phyloP scores from a whole-genome alignment of 208 protist genomes.

The Trypanosoma vivax region DNA sequence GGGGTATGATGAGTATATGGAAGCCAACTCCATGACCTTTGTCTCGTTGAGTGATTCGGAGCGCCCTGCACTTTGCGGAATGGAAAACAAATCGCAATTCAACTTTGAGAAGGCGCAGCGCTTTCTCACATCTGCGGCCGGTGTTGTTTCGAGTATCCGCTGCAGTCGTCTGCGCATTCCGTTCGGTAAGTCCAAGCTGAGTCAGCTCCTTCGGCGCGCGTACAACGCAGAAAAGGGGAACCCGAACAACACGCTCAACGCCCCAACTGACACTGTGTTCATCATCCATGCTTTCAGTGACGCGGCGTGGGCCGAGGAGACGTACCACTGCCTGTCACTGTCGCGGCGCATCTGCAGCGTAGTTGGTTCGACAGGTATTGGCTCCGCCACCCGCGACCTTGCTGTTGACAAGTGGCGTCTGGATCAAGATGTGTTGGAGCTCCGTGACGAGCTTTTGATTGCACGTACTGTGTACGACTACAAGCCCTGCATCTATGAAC shows the following conservation, averaged over 20 bases:
- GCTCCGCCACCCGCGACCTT: constrained; percentile 82
- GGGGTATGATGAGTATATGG: constrained; percentile 51
- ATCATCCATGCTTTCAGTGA: constrained; percentile 82
- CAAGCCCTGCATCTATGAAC: constrained; percentile 85
- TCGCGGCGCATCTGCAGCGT: constrained; percentile 74
- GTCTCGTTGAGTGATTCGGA: constrained; percentile 76
- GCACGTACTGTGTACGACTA: constrained; percentile 86
- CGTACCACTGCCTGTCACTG: constrained; percentile 82
- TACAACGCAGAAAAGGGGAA: constrained; percentile 90
- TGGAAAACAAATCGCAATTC: constrained; percentile 56
- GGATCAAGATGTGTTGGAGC: constrained; percentile 84
- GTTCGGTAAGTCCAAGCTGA: constrained; percentile 90
- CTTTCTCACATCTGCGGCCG: constrained; percentile 59
- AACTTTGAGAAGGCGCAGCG: constrained; percentile 77
- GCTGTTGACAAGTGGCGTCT: constrained; percentile 87
- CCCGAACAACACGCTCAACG: constrained; percentile 56
- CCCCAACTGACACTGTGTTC: constrained; percentile 67
- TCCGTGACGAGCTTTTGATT: constrained; percentile 82
- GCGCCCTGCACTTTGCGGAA: constrained; percentile 80
- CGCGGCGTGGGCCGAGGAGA: constrained; percentile 80
- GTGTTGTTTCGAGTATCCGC: constrained; percentile 86
- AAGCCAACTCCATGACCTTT: constrained; percentile 84
- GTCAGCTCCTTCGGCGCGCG: constrained; percentile 77
- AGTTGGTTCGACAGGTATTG: constrained; percentile 72
- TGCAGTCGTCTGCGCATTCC: constrained; percentile 87